These are phyloP conservation scores for Entomortierella beljakovae DNA, from an alignment of 192 early-diverging fungal genomes.

Conservation along the genomic window DNA sequence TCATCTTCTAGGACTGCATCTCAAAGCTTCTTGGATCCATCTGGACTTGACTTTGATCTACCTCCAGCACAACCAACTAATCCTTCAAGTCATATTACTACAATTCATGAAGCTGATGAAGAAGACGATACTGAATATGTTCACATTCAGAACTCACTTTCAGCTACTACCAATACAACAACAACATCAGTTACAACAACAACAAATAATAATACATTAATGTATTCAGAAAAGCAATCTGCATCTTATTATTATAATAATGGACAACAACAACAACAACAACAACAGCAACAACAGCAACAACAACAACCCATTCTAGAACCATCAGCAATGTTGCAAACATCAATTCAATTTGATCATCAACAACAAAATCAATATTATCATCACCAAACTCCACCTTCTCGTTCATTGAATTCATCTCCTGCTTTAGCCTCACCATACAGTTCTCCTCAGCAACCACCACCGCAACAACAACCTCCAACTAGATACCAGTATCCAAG, in stretches of 20 bases:
- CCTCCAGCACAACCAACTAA: slow-evolving; percentile 28
- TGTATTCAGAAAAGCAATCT: slow-evolving; percentile 16
- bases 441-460: slow-evolving; percentile 24
- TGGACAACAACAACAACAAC: not conserved
- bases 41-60: slow-evolving; percentile 47
- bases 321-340: not conserved
- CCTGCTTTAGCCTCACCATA: slow-evolving; percentile 32
- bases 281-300: not conserved
- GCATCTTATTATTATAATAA: not conserved
- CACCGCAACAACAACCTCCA: slow-evolving; percentile 18
- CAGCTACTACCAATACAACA: not conserved
- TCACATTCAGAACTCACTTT: slow-evolving; percentile 19
- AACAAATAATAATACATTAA: not conserved
- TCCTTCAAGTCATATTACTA: slow-evolving; percentile 28
- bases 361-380: slow-evolving; percentile 16
- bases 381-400: slow-evolving; percentile 13
- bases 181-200: not conserved
- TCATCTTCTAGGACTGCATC: slow-evolving; percentile 35
- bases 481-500: slow-evolving; percentile 47
- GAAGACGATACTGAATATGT: slow-evolving; percentile 45
- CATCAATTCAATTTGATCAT: slow-evolving; percentile 26
- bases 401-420: slow-evolving; percentile 24
- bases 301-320: not conserved
- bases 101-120: slow-evolving; percentile 46
- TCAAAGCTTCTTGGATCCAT: slow-evolving; percentile 38